phyloP scores from a whole-genome alignment of 1,139 yeast species.

The Suhomyces taliae region DNA sequence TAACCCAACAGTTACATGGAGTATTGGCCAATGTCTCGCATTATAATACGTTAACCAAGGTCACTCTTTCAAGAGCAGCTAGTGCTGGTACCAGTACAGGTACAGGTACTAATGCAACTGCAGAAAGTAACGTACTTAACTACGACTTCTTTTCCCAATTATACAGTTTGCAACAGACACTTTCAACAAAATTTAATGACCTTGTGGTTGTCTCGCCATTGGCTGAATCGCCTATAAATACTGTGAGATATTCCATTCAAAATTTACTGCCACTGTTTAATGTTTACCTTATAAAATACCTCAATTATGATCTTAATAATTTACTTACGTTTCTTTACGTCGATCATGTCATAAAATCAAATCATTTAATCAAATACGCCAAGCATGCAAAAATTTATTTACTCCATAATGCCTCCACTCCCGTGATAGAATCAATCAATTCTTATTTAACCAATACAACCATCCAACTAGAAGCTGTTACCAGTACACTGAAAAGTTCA shows the following conservation, averaged over 20 bases:
- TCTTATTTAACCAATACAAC: slow-evolving; percentile 1
- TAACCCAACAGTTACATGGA: neutral
- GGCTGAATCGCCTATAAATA: slow-evolving; percentile 18
- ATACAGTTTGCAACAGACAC: slow-evolving; percentile 9
- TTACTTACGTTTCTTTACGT: slow-evolving; percentile 29
- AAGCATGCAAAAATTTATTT: slow-evolving; percentile 38
- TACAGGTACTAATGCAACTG: neutral
- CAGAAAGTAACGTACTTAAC: slow-evolving; percentile 19
- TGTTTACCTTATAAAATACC: slow-evolving; percentile 21
- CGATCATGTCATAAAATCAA: slow-evolving; percentile 44
- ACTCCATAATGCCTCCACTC: slow-evolving; percentile 16
- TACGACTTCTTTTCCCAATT: slow-evolving; percentile 17
- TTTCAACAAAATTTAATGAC: neutral
- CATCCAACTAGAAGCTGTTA: slow-evolving; percentile 7
- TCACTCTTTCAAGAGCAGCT: slow-evolving; percentile 6
- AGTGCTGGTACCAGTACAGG: too few relatives aligned
- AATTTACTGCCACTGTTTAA: slow-evolving; percentile 11
- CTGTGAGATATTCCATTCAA: slow-evolving; percentile 4
- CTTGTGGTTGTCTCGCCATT: slow-evolving; percentile 22
- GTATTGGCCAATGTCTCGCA: neutral
- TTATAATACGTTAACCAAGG: slow-evolving; percentile 4
- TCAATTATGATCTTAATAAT: slow-evolving; percentile 26
- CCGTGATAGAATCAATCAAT: slow-evolving; percentile 3
- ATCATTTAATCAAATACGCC: slow-evolving; percentile 53
- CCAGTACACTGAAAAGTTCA: slow-evolving; percentile 11